Percentiles rank a stretch among this genome's conserved stretches.
Conservation (phyloP, 345 rosid species). For the Eucalyptus pauciflora region DNA sequence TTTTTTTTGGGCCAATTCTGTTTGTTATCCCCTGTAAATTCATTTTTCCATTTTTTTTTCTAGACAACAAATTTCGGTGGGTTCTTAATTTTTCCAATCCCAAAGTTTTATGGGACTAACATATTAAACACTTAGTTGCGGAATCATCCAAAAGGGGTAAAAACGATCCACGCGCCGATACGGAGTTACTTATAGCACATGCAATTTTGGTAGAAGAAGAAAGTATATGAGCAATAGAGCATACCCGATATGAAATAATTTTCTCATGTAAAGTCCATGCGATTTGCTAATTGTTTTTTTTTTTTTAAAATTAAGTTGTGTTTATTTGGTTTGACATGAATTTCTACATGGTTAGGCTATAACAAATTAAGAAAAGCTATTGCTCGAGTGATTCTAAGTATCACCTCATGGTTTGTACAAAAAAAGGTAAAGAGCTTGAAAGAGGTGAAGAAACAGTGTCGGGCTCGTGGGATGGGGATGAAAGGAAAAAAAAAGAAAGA, state of each 20-base stretch:
- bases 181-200: neutral
- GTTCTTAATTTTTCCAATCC: neutral
- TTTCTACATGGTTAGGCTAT: neutral
- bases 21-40: neutral
- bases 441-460: neutral
- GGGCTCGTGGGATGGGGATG: neutral
- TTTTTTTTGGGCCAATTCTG: neutral
- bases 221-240: neutral
- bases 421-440: too few relatives aligned
- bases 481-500: too few relatives aligned
- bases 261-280: neutral
- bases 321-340: neutral
- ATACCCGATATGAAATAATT: neutral
- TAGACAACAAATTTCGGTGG: neutral
- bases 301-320: neutral
- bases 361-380: neutral
- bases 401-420: neutral
- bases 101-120: neutral
- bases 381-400: neutral
- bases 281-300: rapidly evolving
- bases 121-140: neutral
- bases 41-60: neutral
- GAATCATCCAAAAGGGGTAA: too few relatives aligned
- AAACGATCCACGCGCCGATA: rapidly evolving
- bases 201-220: neutral